Base-by-base conservation (phyloP, 768 basidiomycete species). In the Kwoniella europaea region DNA sequence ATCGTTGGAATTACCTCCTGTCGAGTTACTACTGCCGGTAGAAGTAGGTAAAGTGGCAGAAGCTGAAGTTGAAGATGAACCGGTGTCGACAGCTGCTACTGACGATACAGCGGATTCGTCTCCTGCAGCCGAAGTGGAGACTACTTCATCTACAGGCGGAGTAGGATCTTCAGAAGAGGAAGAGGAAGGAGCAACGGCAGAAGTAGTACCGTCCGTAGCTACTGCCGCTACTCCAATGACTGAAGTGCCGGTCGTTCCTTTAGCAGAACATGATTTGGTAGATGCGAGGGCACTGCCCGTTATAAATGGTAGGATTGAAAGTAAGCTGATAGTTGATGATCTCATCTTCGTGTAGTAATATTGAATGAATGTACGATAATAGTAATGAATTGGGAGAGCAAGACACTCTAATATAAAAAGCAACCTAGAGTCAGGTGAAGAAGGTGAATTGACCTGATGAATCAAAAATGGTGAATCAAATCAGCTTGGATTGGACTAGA, bases 201-300 rank as follows among this genome's bases (percentile, higher is more conserved):
- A 58, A 35, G 57, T 35, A 5, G 24, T 35, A 10, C 59, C 59
- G 16, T 61, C 59, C 7, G 59, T 61, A 61, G 59, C 59, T 61
- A 61, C 59, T 16, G 59, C 59, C 13, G 59, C 59, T 7, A 61
- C 59, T 15, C 41, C 59, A 7, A 61, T 43, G 42, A 44, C 18
- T n/a, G 22, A 29, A n/a, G 59, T 20, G 10, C 35, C 59, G 18
- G 59, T 43, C 41, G 35, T 50, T 6, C 15, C 18, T 50, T 50
- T 50, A 3, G 46, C 46, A 15, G 12, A 15, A 18, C 46, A 50
- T 10, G 46, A 50, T 50, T 50, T 50, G 46, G 46, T 50, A 4
- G 46, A 50, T 16, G 13, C 46, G 46, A 50, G 46, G 46, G 46
- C 46, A 15, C 46, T 50, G 46, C 46, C 46, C 46, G 46, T 50